phyloP scores from a whole-genome alignment of 495 filamentous ascomycete genomes.

The Aspergillus nidulans region DNA sequence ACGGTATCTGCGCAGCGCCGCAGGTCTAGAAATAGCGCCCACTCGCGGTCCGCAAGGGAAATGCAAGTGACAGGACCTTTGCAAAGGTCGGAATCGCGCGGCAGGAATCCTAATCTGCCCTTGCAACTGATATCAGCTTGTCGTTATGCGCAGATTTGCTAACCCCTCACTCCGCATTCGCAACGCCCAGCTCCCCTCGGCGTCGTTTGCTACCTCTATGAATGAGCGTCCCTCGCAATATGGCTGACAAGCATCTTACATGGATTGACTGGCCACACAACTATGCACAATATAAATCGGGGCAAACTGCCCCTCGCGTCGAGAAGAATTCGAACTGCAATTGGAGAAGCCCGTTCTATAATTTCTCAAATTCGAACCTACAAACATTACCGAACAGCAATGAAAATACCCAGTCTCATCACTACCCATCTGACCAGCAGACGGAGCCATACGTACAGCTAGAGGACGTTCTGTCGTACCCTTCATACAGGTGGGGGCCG shows the following conservation, averaged over 20 bases:
- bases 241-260: constrained; percentile 2
- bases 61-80: background rate
- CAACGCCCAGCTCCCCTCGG: background rate
- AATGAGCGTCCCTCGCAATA: background rate
- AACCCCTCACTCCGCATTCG: background rate
- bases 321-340: constrained; percentile 1
- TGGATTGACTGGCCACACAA: constrained; percentile 4
- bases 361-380: background rate
- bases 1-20: background rate
- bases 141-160: background rate
- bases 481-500: constrained; percentile 4
- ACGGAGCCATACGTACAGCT: constrained; percentile 3
- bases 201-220: background rate
- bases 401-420: background rate
- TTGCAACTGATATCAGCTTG: background rate
- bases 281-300: background rate
- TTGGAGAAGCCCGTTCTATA: constrained; percentile 4
- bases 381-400: background rate
- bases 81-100: background rate
- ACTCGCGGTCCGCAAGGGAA: background rate
- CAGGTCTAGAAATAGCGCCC: background rate
- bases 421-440: constrained; percentile 2
- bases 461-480: constrained; percentile 4
- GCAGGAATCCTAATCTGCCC: background rate
- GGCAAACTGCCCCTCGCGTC: background rate